Evolutionary conservation across 805 yeast genomes (phyloP).

Genomic region (Candida namnaoensis): DNA sequence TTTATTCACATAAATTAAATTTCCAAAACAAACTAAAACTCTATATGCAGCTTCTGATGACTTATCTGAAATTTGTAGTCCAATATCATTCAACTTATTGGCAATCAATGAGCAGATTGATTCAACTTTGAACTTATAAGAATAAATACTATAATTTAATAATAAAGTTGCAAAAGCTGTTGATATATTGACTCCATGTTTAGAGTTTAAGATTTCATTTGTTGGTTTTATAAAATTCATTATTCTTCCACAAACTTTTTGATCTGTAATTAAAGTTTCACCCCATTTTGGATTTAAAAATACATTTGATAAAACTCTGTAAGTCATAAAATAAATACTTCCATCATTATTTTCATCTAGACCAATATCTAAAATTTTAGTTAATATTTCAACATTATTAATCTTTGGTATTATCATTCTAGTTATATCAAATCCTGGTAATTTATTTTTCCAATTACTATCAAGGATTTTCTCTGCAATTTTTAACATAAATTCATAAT

Average conservation of each 20-base stretch:
- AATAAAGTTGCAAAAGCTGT: slow-evolving; percentile 41
- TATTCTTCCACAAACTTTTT: slow-evolving; percentile 29
- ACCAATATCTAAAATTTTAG: slow-evolving; percentile 27
- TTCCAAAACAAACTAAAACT: slow-evolving; percentile 53
- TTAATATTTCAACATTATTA: background rate
- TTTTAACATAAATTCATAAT: slow-evolving; percentile 22
- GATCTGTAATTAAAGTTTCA: slow-evolving; percentile 31
- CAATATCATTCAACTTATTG: slow-evolving; percentile 19
- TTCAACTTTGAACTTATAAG: slow-evolving; percentile 19
- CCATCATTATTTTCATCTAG: slow-evolving; percentile 19
- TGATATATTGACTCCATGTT: slow-evolving; percentile 19
- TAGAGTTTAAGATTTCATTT: slow-evolving; percentile 3
- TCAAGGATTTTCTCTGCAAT: slow-evolving; percentile 29
- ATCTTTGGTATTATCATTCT: slow-evolving; percentile 35
- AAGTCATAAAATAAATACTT: slow-evolving; percentile 37
- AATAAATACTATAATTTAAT: slow-evolving; percentile 36
- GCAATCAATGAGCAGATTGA: slow-evolving; percentile 22
- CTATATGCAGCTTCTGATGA: slow-evolving; percentile 67
- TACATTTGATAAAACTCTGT: slow-evolving; percentile 48
- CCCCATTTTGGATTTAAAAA: slow-evolving; percentile 41
- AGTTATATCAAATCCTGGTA: slow-evolving; percentile 53
- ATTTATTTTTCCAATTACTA: slow-evolving; percentile 36
- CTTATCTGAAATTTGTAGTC: slow-evolving; percentile 18
- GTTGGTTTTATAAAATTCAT: slow-evolving; percentile 12
- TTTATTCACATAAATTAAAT: slow-evolving; percentile 30